Evolutionary conservation across 257 asterid species (phyloP), one percentile per base, ranked within the genome.

Genomic region (Salvia miltiorrhiza): DNA sequence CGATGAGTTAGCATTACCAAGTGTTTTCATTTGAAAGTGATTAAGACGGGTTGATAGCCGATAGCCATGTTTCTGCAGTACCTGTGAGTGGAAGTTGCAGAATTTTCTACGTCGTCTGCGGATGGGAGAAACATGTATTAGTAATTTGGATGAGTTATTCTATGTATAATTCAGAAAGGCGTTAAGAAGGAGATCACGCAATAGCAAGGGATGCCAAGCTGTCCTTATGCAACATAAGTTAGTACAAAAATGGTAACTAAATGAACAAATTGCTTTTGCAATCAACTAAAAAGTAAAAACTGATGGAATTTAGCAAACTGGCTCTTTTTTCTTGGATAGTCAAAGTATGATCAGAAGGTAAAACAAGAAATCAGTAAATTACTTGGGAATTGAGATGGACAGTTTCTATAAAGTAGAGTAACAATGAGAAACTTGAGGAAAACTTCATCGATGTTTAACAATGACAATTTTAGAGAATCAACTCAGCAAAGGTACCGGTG

Each of bases 31-130:
- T 57, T 19, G 20, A 48, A 53, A 59, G 63, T 45, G 53, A 70
- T 39, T 30, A 66, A 47, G 32, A 23, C 30, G 56, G 53, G 63
- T 9, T 8, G 59, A 77, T 45, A 39, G 78, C 20, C 40, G 45
- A 78, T 39, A 47, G 77, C 26, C 26, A 30, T 23, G 7, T 55
- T 48, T 23, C 44, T 75, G 63, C 9, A 16, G 33, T 82, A 90
- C 98, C 94, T 78, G 78, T 77, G 65, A 74, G 73, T 93, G 97
- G 76, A 77, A 82, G 81, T 64, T 74, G 80, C 98, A 93, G 71
- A 82, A 93, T 69, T 80, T 86, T 78, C 92, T 78, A 33, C 65
- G 80, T 16, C 81, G 85, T 61, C 98, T 93, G 90, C 81, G 78
- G 33, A 66, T 73, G 63, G 63, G 30, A 50, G 39, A 33, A 30